Evolutionary conservation across 768 basidiomycete species (phyloP).

Genomic region (Tricholoma matsutake): DNA sequence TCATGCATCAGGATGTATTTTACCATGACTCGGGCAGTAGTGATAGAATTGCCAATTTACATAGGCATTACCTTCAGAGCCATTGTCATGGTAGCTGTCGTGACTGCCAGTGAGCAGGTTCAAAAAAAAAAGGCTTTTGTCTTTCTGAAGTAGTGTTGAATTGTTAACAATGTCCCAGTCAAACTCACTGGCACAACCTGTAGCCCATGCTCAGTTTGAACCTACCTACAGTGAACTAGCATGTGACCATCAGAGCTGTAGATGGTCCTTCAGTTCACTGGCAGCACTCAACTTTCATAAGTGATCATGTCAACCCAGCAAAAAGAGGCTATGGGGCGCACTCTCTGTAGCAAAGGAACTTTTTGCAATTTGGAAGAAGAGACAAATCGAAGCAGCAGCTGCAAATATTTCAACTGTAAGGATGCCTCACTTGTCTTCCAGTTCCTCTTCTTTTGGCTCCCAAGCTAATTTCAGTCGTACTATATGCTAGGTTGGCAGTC

Average conservation of each 20-base stretch:
- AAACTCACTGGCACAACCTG: neutral
- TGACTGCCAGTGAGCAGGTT: neutral
- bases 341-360: neutral
- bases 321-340: neutral
- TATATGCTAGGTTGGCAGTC: too few relatives aligned
- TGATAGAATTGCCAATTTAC: too few relatives aligned
- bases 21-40: too few relatives aligned
- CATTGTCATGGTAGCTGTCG: neutral
- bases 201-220: neutral
- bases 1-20: too few relatives aligned
- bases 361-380: neutral
- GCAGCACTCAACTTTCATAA: too few relatives aligned
- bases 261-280: neutral
- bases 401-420: neutral
- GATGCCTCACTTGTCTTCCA: neutral
- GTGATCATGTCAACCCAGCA: neutral
- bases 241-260: neutral
- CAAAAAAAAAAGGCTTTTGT: too few relatives aligned
- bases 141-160: too few relatives aligned
- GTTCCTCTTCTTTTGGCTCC: neutral
- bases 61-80: neutral
- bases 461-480: too few relatives aligned
- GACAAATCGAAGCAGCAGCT: neutral
- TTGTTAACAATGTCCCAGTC: neutral
- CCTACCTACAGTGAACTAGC: neutral